Base-by-base conservation (phyloP, 306 rosid species). In the Astragalus membranaceus region DNA sequence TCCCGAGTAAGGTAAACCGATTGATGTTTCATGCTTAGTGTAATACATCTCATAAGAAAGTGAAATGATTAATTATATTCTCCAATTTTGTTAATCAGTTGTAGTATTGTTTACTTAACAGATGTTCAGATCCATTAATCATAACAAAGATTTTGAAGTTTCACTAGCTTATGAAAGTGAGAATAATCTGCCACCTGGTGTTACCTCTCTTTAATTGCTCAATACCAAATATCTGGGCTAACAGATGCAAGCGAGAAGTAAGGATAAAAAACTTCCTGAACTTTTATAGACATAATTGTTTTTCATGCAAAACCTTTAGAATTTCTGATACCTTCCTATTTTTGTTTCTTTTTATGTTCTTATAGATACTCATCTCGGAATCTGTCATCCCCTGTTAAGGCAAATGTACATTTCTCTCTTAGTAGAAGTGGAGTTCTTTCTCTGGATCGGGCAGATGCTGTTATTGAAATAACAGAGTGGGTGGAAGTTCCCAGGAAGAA, bases 361-460 rank as follows among this genome's bases (percentile, higher is more conserved):
- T 63, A 55, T 78, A 94, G 99, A 81, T 94, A 94, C 82, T 87
- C 88, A 13, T 83, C 96, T 29, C 80, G 95, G 78, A 94, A 94
- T 69, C 73, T 91, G 86, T 88, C 99, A 0, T 73, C 96, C 30
- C 99, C 99, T 70, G 85, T 94, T 42, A 94, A 94, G 85, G 83
- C 96, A 69, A 94, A 76, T 78, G 72, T 91, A 71, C 97, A 94
- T 76, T 91, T 91, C 82, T 87, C 97, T 78, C 85, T 94, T 69
- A 90, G 96, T 77, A 86, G 95, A 83, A 91, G 99, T 85, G 99
- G 96, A 81, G 75, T 91, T 75, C 78, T 94, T 72, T 88, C 95
- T 75, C 82, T 94, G 76, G 99, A 94, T 67, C 87, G 97, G 75
- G 96, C 96, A 56, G 99, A 91, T 74, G 97, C 99, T 66, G 86